Evolutionary conservation across 352 stramenopile genomes (phyloP).

Genomic region (Pseudoperonospora humuli): DNA sequence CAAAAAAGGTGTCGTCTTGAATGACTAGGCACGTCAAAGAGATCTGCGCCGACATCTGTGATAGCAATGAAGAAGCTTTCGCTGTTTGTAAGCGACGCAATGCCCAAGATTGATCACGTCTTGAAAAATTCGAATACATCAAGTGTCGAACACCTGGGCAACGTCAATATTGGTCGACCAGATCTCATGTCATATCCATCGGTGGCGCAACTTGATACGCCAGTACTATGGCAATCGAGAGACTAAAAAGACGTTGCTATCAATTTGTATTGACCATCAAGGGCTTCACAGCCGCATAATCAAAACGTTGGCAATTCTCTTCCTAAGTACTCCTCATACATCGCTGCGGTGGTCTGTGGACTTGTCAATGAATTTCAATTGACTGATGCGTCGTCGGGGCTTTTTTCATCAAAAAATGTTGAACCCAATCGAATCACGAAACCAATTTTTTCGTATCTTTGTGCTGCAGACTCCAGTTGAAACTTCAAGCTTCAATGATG

Average conservation of each 20-base stretch:
- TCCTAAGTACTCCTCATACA: too few relatives aligned
- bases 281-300: neutral
- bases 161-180: neutral
- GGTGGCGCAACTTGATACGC: neutral
- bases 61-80: constrained; percentile 3
- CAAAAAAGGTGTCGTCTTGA: neutral
- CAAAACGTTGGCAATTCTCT: too few relatives aligned
- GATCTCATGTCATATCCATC: neutral
- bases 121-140: constrained; percentile 7
- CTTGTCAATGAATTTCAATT: too few relatives aligned
- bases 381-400: too few relatives aligned
- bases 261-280: constrained; percentile 1
- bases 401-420: too few relatives aligned
- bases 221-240: neutral
- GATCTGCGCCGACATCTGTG: neutral
- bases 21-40: neutral
- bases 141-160: constrained; percentile 6
- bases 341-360: too few relatives aligned
- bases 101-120: constrained; percentile 1
- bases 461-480: too few relatives aligned
- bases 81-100: constrained; percentile 12
- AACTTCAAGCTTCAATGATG: too few relatives aligned
- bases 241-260: neutral
- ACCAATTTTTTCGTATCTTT: too few relatives aligned
- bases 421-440: too few relatives aligned